These are phyloP conservation scores for Peterozyma toletana DNA, from an alignment of 805 yeast genomes.

Conservation along the genomic window DNA sequence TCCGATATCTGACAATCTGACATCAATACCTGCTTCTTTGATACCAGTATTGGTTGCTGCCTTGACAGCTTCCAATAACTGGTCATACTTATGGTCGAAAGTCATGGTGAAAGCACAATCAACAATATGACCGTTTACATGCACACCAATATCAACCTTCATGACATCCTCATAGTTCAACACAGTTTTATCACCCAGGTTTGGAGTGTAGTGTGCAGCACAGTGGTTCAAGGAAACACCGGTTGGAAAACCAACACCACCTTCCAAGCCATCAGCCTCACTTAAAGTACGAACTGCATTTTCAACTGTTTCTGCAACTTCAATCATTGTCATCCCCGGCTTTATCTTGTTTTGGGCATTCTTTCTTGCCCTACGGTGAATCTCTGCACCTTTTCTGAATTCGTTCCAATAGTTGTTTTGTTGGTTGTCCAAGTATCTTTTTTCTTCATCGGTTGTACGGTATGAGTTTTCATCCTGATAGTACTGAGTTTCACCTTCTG, in stretches of 20 bases:
- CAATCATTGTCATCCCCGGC: conserved; percentile 91
- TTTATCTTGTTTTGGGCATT: conserved; percentile 66
- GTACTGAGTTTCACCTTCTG: conserved; percentile 84
- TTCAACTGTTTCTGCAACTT: conserved; percentile 86
- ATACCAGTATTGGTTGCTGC: conserved; percentile 95
- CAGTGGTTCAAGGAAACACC: conserved; percentile 89
- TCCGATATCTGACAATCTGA: conserved; percentile 89
- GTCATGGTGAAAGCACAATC: conserved; percentile 94
- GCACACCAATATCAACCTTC: conserved; percentile 97
- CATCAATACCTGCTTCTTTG: conserved; percentile 92
- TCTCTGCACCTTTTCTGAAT: conserved; percentile 92
- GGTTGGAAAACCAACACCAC: conserved; percentile 98
- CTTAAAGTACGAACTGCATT: conserved; percentile 72
- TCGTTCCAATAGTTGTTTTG: conserved; percentile 69
- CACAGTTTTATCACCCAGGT: conserved; percentile 83
- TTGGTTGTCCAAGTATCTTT: conserved; percentile 67
- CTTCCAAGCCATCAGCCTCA: conserved; percentile 58
- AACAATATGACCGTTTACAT: conserved; percentile 86
- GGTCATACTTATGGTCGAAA: conserved; percentile 78
- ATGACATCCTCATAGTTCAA: conserved; percentile 83
- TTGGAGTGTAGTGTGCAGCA: conserved; percentile 98
- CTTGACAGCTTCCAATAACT: conserved; percentile 72
- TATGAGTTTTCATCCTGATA: conserved; percentile 64
- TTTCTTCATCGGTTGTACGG: conserved; percentile 82
- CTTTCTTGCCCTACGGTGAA: conserved; percentile 85